Base-by-base conservation (phyloP, 306 rosid genomes). In the Rosa chinensis region DNA sequence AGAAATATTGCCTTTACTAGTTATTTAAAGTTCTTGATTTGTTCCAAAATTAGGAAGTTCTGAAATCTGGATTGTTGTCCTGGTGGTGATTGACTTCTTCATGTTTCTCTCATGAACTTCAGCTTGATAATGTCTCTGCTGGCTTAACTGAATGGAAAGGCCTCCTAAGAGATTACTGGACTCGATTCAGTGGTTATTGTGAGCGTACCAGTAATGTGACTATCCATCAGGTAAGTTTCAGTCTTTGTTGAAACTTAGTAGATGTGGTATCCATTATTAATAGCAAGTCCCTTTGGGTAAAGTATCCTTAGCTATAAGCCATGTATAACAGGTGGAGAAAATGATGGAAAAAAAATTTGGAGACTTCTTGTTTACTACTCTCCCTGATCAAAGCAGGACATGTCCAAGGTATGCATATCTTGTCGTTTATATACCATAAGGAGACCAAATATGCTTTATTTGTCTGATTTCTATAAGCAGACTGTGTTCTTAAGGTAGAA, bases 121-220 rank as follows among this genome's bases (percentile, higher is more conserved):
- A 96, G 99, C 99, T 96, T 67, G 99, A 96, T 77, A 96, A 96
- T 83, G 99, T 96, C 71, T 96, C 96, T 79, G 98, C 91, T 82
- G 98, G 99, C 71, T 80, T 84, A 80, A 96, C 99, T 75, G 97
- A 96, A 82, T 96, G 98, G 99, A 96, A 91, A 84, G 99, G 98
- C 85, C 98, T 96, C 82, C 93, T 96, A 10, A 86, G 74, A 90
- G 96, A 96, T 81, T 96, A 93, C 81, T 96, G 99, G 99, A 90
- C 97, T 8, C 93, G 97, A 21, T 93, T 93, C 87, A 93, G 92
- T 78, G 79, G 91, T 72, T 93, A 93, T 82, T 96, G 97, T 82
- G 97, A 93, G 20, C 88, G 76, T 62, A 82, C 93, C 39, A 78
- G 79, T 50, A 81, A 23, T 82, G 97, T 96, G 78, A 97, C 89